Percentiles rank a stretch among this genome's conserved stretches.
phyloP scores from a whole-genome alignment of 495 filamentous ascomycete species.

The Hypoxylon perforatum region DNA sequence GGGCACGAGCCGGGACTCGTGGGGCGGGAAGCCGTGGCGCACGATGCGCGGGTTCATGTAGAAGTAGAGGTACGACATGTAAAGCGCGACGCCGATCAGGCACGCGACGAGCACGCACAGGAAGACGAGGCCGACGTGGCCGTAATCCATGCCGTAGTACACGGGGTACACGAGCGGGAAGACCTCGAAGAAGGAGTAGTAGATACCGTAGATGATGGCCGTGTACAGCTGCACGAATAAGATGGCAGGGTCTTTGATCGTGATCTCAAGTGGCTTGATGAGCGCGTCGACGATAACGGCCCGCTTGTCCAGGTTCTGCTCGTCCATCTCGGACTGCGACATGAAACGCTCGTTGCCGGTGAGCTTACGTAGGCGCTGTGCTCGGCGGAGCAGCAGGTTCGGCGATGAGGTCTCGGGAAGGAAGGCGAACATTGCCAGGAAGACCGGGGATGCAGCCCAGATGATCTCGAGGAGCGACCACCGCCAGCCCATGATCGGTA shows the following conservation, averaged over 20 bases:
- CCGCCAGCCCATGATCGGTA: constrained; percentile 65
- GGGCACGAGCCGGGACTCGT: constrained; percentile 66
- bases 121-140: constrained; percentile 73
- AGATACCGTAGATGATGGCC: constrained; percentile 73
- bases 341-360: constrained; percentile 56
- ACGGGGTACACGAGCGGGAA: constrained; percentile 77
- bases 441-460: constrained; percentile 60
- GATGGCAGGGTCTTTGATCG: constrained; percentile 70
- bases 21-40: constrained; percentile 55
- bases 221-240: constrained; percentile 72
- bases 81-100: constrained; percentile 62
- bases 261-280: constrained; percentile 71
- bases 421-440: constrained; percentile 58
- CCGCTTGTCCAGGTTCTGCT: constrained; percentile 57
- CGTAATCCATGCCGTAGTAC: constrained; percentile 70
- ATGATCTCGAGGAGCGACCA: constrained; percentile 68
- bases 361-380: constrained; percentile 55
- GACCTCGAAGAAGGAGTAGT: constrained; percentile 78
- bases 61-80: constrained; percentile 63
- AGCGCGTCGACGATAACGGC: constrained; percentile 67
- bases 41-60: constrained; percentile 57
- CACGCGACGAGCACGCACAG: constrained; percentile 69
- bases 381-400: constrained; percentile 56
- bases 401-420: constrained; percentile 61
- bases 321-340: constrained; percentile 65